Conservation (phyloP, 257 asterid genomes). For the Schizonepeta tenuifolia region DNA sequence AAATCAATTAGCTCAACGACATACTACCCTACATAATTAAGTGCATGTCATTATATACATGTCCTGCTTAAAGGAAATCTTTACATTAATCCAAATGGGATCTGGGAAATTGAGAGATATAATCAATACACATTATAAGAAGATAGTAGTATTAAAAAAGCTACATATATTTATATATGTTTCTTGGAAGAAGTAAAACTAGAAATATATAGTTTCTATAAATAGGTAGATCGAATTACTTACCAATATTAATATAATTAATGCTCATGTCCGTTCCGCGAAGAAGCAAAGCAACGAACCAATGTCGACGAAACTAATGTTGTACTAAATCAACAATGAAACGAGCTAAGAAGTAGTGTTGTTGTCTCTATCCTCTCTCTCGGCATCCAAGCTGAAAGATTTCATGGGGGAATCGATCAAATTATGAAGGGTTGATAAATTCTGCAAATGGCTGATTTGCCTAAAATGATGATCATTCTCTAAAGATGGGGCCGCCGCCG, state of each 20-base stretch:
- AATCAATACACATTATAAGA: background rate
- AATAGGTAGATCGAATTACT: conserved; percentile 10
- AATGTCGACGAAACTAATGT: too few species aligned
- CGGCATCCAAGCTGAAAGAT: conserved; percentile 31
- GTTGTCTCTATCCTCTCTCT: conserved; percentile 37
- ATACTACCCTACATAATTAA: too few species aligned
- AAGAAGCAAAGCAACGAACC: too few species aligned
- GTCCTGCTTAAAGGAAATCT: background rate
- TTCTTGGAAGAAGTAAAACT: background rate
- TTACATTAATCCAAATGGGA: background rate
- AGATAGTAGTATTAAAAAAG: background rate
- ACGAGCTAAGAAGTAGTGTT: conserved; percentile 30
- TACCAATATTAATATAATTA: too few species aligned
- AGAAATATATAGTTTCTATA: background rate
- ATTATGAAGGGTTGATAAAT: conserved; percentile 51
- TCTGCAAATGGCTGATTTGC: conserved; percentile 43
- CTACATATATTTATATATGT: background rate
- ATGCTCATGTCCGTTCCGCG: background rate
- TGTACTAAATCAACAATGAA: too few species aligned
- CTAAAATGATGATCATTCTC: conserved; percentile 46
- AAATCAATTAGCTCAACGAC: background rate
- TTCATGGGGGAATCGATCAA: conserved; percentile 47
- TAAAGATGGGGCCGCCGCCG: background rate
- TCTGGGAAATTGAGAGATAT: background rate
- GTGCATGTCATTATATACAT: background rate